phyloP scores from a whole-genome alignment of 805 yeast genomes.

The Wickerhamiella dianesei region DNA sequence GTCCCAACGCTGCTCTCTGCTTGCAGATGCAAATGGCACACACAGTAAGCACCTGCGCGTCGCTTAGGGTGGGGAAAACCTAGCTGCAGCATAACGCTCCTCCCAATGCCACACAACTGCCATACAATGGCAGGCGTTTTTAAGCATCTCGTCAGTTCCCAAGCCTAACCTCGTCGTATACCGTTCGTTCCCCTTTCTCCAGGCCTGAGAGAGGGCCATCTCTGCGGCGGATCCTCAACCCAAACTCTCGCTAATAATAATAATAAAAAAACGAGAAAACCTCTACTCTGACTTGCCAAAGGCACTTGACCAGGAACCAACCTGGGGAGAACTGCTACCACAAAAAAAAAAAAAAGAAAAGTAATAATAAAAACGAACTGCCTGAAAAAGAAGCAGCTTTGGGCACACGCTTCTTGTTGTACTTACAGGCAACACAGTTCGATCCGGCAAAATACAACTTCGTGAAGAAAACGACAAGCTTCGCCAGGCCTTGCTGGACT shows the following conservation, averaged over 20 bases:
- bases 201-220: not conserved
- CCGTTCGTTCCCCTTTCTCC: not conserved
- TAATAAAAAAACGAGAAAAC: not conserved
- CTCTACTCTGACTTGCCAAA: not conserved
- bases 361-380: too few species aligned
- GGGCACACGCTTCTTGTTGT: not conserved
- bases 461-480: not conserved
- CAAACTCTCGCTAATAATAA: not conserved
- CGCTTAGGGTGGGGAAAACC: not conserved
- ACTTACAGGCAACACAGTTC: not conserved
- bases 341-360: too few species aligned
- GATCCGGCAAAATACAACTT: not conserved
- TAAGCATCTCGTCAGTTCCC: not conserved
- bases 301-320: not conserved
- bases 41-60: not conserved
- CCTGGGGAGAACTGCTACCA: too few species aligned
- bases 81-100: not conserved
- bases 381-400: not conserved
- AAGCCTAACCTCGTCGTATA: not conserved
- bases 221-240: not conserved
- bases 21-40: not conserved
- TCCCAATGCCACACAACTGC: too few species aligned
- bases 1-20: not conserved
- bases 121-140: too few species aligned
- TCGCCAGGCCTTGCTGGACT: not conserved